Base-by-base conservation (phyloP, 441 rosid genomes). In the Populus hybrid region DNA sequence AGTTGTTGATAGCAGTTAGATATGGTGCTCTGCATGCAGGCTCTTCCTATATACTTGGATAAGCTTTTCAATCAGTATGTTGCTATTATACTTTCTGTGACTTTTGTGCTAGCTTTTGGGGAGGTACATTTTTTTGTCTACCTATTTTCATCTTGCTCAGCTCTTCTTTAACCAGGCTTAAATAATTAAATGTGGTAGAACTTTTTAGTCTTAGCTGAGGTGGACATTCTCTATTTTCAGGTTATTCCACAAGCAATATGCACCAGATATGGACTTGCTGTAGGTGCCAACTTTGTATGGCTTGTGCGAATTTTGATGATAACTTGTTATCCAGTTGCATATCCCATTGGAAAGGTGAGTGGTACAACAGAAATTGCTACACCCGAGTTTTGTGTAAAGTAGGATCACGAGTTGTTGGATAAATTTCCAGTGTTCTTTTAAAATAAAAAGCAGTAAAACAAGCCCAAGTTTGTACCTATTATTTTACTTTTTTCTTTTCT, bases 191-290 rank as follows among this genome's bases (percentile, higher is more conserved):
- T 42, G 14, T 9, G 14, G 16, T 42, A 53, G 32, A 53, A 18
- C 64, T 74, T n/a, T 21, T 53, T 72, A 78, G 46, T 42, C 75
- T 32, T 19, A 70, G 23, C 46, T 30, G 32, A 66, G 24, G 50
- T 71, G 78, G 73, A 80, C 72, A 73, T 21, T 59, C 70, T 80
- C 80, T 38, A 12, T 30, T 70, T 78, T 70, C 82, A 95, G 99
- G 97, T 95, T 84, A 95, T 95, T 84, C 99, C 99, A 57, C 99
- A 95, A 91, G 87, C 99, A 53, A 90, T 89, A 82, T 95, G 99
- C 76, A 82, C 97, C 3, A 87, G 98, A 88, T 95, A 95, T 82
- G 99, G 99, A 61, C 95, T 95, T 23, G 95, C 99, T 0, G 97
- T 95, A 1, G 99, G 99, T 80, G 91, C 99, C 0, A 94, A 92